phyloP scores from a whole-genome alignment of 352 stramenopile genomes.

The Phytopythium boreale region DNA sequence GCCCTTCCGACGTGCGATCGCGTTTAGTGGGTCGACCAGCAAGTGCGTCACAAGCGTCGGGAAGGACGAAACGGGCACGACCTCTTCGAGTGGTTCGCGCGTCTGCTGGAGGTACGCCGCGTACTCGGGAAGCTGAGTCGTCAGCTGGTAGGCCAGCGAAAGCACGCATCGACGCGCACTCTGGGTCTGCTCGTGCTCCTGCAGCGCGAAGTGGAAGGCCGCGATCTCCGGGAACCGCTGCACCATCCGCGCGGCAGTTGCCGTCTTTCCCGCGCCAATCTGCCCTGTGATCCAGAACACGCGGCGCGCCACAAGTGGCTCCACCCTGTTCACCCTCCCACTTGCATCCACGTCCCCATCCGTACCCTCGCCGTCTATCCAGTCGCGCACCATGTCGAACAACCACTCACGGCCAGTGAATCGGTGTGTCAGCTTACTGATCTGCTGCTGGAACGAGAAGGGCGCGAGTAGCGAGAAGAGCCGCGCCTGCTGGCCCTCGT shows the following conservation, averaged over 20 bases:
- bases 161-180: slow-evolving; percentile 58
- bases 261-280: slow-evolving; percentile 69
- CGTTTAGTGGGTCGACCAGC: slow-evolving; percentile 59
- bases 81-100: slow-evolving; percentile 67
- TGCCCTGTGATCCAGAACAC: slow-evolving; percentile 74
- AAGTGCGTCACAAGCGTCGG: slow-evolving; percentile 43
- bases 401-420: slow-evolving; percentile 68
- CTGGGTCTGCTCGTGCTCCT: slow-evolving; percentile 79
- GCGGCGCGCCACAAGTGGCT: slow-evolving; percentile 33
- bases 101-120: slow-evolving; percentile 53
- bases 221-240: slow-evolving; percentile 65
- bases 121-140: slow-evolving; percentile 70
- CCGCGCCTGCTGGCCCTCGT: slow-evolving; percentile 67
- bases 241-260: slow-evolving; percentile 60
- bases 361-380: slow-evolving; percentile 27
- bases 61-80: slow-evolving; percentile 72
- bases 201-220: slow-evolving; percentile 68
- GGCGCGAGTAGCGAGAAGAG: slow-evolving; percentile 64
- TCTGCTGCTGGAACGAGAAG: slow-evolving; percentile 72
- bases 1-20: slow-evolving; percentile 48
- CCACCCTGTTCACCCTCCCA: not conserved
- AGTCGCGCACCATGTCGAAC: slow-evolving; percentile 41
- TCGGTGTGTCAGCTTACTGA: slow-evolving; percentile 61
- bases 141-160: slow-evolving; percentile 70
- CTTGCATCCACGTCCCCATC: not conserved